Percentiles rank a stretch among this genome's conserved stretches.
Evolutionary conservation across 2,329 filamentous ascomycete genomes (phyloP).

Genomic region (Tothia fuscella): DNA sequence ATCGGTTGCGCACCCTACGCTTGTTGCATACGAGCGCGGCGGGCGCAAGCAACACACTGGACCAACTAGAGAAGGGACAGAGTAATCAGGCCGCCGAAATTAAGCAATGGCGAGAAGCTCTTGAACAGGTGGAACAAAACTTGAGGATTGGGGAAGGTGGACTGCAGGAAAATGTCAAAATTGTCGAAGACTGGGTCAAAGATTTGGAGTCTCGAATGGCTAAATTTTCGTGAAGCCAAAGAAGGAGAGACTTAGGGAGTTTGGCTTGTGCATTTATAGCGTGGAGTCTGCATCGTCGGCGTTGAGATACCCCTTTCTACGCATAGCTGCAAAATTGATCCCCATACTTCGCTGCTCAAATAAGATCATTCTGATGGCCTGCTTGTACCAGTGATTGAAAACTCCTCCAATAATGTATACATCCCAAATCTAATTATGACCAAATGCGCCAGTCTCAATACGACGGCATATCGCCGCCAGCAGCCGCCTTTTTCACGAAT

Average conservation of each 20-base stretch:
- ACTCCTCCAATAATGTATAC: neutral
- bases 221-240: conserved; percentile 14
- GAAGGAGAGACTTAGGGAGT: no score
- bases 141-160: conserved; percentile 57
- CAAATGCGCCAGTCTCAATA: no score
- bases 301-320: no score
- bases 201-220: conserved; percentile 69
- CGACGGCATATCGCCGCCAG: no score
- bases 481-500: conserved; percentile 34
- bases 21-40: conserved; percentile 81
- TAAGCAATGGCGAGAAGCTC: conserved; percentile 69
- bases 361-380: no score
- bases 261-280: no score
- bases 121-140: conserved; percentile 66
- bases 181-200: conserved; percentile 83
- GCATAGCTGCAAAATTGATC: no score
- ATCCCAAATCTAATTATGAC: no score
- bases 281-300: no score
- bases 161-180: conserved; percentile 67
- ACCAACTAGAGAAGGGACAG: conserved; percentile 67
- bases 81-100: conserved; percentile 74
- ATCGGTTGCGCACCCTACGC: conserved; percentile 71
- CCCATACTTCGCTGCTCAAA: no score
- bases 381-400: no score
- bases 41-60: conserved; percentile 63